phyloP scores from a whole-genome alignment of 2,329 filamentous ascomycete genomes.

The Fusarium setosum region DNA sequence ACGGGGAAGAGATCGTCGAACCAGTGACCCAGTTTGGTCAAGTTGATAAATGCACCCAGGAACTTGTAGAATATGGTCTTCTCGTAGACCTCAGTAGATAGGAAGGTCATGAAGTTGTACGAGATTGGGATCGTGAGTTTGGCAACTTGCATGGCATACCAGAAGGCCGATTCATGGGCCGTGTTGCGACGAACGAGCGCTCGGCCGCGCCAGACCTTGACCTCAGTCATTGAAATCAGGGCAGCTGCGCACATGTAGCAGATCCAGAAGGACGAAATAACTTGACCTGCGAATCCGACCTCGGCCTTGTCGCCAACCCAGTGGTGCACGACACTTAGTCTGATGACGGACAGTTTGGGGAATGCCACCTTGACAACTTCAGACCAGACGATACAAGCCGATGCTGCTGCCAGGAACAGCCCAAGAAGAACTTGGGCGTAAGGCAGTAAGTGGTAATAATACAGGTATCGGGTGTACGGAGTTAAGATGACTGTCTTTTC shows the following conservation, averaged over 20 bases:
- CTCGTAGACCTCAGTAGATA: constrained; percentile 77
- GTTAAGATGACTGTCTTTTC: constrained; percentile 73
- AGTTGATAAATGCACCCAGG: constrained; percentile 82
- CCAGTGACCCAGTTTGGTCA: constrained; percentile 83
- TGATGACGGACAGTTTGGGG: constrained; percentile 78
- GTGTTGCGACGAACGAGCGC: constrained; percentile 92
- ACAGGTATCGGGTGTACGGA: constrained; percentile 83
- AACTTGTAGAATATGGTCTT: constrained; percentile 90
- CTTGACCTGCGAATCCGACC: constrained; percentile 87
- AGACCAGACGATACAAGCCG: constrained; percentile 89
- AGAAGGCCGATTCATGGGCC: constrained; percentile 91
- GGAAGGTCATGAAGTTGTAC: constrained; percentile 96
- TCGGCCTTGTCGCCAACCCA: constrained; percentile 77
- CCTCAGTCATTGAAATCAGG: constrained; percentile 87
- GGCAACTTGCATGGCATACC: constrained; percentile 94
- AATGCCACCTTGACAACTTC: constrained; percentile 89
- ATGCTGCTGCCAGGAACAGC: constrained; percentile 77
- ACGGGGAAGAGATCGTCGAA: constrained; percentile 92
- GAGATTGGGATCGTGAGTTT: constrained; percentile 91
- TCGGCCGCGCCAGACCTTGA: constrained; percentile 97
- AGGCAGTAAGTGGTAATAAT: constrained; percentile 81
- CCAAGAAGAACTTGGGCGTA: constrained; percentile 73
- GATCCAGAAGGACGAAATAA: constrained; percentile 88
- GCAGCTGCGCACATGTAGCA: constrained; percentile 96
- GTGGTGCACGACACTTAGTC: constrained; percentile 78